These are phyloP conservation scores for Penicillium paxilli DNA, from an alignment of 495 filamentous ascomycete genomes.

Conservation along the genomic window DNA sequence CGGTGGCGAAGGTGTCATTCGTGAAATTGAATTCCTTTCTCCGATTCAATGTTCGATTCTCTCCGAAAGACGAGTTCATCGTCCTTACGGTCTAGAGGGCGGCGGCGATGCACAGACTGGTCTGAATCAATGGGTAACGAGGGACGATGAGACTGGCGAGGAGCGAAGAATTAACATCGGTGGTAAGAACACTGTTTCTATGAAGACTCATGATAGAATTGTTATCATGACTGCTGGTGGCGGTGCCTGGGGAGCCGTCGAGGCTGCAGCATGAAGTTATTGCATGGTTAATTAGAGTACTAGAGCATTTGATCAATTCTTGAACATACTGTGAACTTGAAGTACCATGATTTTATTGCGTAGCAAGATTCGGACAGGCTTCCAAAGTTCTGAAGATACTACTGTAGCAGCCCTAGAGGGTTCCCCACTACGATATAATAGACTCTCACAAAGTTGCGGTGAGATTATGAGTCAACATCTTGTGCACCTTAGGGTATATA, in stretches of 20 bases:
- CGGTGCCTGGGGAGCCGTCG: slow-evolving; percentile 47
- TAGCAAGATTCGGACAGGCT: too few relatives aligned
- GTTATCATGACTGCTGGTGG: slow-evolving; percentile 63
- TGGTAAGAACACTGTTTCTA: slow-evolving; percentile 89
- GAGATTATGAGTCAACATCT: too few relatives aligned
- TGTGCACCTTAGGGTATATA: too few relatives aligned
- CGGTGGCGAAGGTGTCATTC: slow-evolving; percentile 86
- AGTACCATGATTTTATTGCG: too few relatives aligned
- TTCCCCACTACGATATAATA: too few relatives aligned
- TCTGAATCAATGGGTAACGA: slow-evolving; percentile 83
- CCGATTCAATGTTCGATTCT: slow-evolving; percentile 88
- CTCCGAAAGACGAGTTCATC: slow-evolving; percentile 81
- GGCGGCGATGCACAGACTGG: slow-evolving; percentile 79
- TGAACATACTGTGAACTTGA: too few relatives aligned
- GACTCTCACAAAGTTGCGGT: too few relatives aligned
- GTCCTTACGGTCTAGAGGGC: slow-evolving; percentile 87
- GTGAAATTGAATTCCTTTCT: slow-evolving; percentile 93
- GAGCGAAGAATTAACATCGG: slow-evolving; percentile 80
- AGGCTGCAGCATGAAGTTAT: slow-evolving; percentile 9
- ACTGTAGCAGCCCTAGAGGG: too few relatives aligned
- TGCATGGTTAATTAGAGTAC: not conserved
- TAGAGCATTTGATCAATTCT: too few relatives aligned
- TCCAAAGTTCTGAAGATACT: too few relatives aligned
- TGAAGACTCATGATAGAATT: slow-evolving; percentile 84
- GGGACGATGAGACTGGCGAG: slow-evolving; percentile 50